Conservation (phyloP, 768 basidiomycete species). For the Fomitopsis pulvina region DNA sequence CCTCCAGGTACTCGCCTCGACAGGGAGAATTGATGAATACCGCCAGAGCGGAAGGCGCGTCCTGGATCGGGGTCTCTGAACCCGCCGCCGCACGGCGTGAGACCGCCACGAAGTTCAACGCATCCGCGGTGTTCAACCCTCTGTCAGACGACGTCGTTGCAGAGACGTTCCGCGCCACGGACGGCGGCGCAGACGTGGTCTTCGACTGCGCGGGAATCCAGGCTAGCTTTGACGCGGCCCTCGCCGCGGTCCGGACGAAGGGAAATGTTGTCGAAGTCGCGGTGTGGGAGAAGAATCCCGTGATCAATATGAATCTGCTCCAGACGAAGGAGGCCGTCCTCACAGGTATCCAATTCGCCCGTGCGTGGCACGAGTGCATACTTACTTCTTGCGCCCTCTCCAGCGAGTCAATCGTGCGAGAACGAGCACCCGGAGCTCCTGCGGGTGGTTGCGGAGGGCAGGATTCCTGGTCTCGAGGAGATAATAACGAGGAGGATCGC, state of each 20-base stretch:
- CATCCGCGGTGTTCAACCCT: constrained; percentile 33
- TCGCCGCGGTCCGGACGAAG: constrained; percentile 29
- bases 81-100: constrained; percentile 32
- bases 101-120: constrained; percentile 31
- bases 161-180: constrained; percentile 21
- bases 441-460: constrained; percentile 31
- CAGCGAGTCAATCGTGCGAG: constrained; percentile 34
- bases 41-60: constrained; percentile 19
- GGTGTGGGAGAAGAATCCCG: constrained; percentile 33
- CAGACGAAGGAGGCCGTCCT: constrained; percentile 32
- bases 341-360: constrained; percentile 25
- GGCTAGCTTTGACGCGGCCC: constrained; percentile 29
- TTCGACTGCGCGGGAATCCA: constrained; percentile 43
- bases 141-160: constrained; percentile 21
- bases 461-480: constrained; percentile 31
- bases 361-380: not conserved
- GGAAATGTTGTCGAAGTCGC: constrained; percentile 37
- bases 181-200: constrained; percentile 36
- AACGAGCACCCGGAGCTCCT: constrained; percentile 34
- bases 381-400: not conserved
- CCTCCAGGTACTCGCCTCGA: not conserved
- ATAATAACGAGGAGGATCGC: constrained; percentile 37
- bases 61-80: constrained; percentile 34
- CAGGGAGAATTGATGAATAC: not conserved
- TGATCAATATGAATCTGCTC: constrained; percentile 31